Evolutionary conservation across 257 asterid species (phyloP).

Genomic region (Asclepias syriaca): DNA sequence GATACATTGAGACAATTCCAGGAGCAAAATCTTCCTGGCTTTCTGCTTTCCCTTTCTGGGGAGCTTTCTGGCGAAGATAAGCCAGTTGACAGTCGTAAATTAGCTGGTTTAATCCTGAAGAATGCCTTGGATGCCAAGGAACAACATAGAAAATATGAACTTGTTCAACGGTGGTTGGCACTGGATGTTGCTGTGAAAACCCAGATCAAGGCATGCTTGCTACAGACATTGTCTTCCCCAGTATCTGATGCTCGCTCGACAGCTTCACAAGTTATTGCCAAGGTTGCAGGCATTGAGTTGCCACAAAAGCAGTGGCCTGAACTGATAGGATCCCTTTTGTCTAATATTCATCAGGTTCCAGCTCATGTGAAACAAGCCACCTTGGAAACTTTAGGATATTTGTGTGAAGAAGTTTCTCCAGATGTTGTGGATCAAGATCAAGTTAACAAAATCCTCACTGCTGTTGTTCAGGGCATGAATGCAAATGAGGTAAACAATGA

Average conservation of each 20-base stretch:
- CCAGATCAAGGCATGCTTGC: conserved; percentile 44
- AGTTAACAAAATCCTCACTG: conserved; percentile 53
- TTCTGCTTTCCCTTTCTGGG: conserved; percentile 48
- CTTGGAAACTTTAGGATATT: conserved; percentile 49
- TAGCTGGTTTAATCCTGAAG: conserved; percentile 56
- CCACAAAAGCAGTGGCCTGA: conserved; percentile 60
- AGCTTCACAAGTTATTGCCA: conserved; percentile 54
- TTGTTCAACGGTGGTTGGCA: conserved; percentile 46
- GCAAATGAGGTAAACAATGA: conserved; percentile 43
- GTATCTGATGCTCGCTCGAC: conserved; percentile 51
- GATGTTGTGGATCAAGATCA: conserved; percentile 55
- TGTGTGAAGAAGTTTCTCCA: conserved; percentile 55
- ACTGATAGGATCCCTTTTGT: conserved; percentile 41
- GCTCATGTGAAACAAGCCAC: conserved; percentile 56
- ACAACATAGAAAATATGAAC: conserved; percentile 50
- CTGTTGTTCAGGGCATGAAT: conserved; percentile 58
- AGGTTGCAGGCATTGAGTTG: conserved; percentile 57
- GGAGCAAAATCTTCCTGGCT: conserved; percentile 56
- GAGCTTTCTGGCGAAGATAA: conserved; percentile 58
- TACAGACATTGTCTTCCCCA: conserved; percentile 42
- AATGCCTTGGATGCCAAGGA: conserved; percentile 68
- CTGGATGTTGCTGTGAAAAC: conserved; percentile 37
- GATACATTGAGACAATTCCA: conserved; percentile 49
- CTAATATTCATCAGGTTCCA: conserved; percentile 45
- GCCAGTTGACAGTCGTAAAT: conserved; percentile 59